These are phyloP conservation scores for Saccharomyces hybrid DNA, from an alignment of 1,139 yeast species.

Conservation along the genomic window DNA sequence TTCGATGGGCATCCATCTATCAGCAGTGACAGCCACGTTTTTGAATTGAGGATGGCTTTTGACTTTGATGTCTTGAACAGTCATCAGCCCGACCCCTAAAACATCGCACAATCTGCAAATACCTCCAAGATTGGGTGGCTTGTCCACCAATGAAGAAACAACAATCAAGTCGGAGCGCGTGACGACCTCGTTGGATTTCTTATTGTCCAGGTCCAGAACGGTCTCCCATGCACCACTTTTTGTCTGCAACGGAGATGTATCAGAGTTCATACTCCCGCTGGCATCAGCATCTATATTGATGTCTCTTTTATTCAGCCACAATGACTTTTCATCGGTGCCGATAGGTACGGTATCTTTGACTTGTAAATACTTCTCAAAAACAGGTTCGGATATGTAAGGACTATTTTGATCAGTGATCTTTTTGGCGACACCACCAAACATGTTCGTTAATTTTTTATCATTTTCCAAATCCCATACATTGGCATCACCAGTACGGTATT, in stretches of 20 bases:
- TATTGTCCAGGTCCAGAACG: constrained; percentile 47
- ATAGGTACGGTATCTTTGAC: constrained; percentile 35
- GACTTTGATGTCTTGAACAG: constrained; percentile 62
- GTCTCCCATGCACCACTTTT: constrained; percentile 86
- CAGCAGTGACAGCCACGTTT: constrained; percentile 89
- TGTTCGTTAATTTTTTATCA: constrained; percentile 56
- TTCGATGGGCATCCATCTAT: constrained; percentile 87
- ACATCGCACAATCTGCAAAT: constrained; percentile 89
- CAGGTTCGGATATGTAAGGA: constrained; percentile 40
- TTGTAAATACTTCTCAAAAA: constrained; percentile 35
- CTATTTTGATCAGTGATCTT: constrained; percentile 41
- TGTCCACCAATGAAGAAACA: constrained; percentile 81
- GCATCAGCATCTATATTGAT: constrained; percentile 4
- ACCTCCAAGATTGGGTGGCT: constrained; percentile 89
- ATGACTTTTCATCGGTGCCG: constrained; percentile 42
- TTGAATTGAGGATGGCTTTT: constrained; percentile 63
- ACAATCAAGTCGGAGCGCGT: constrained; percentile 60
- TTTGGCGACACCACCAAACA: constrained; percentile 68
- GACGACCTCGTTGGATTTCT: constrained; percentile 16
- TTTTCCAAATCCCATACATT: constrained; percentile 59
- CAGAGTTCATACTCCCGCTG: constrained; percentile 8
- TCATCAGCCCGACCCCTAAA: constrained; percentile 76
- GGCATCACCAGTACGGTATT: constrained; percentile 72
- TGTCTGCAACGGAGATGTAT: constrained; percentile 61
- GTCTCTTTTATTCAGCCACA: constrained; percentile 24